Percentiles rank a stretch among this genome's conserved stretches.
These are phyloP conservation scores for Penicillium sp. DNA, from an alignment of 2,329 filamentous ascomycete genomes.

Conservation along the genomic window DNA sequence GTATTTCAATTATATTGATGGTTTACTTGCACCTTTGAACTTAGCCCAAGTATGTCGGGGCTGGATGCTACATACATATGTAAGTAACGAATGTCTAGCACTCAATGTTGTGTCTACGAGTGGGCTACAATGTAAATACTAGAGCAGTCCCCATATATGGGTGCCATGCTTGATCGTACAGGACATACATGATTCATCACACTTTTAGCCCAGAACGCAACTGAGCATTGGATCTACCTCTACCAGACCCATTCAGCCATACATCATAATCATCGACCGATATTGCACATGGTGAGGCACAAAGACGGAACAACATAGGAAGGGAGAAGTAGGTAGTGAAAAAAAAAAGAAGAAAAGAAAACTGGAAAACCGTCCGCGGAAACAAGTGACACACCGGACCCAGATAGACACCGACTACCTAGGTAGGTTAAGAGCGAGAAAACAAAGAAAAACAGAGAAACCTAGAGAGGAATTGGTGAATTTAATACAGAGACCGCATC, in stretches of 20 bases:
- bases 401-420: slow-evolving; percentile 19
- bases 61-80: not conserved
- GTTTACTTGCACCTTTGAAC: not conserved
- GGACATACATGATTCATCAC: slow-evolving; percentile 25
- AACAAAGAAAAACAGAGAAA: slow-evolving; percentile 16
- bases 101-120: not conserved
- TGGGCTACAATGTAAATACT: not conserved
- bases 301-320: slow-evolving; percentile 18
- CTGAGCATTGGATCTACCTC: slow-evolving; percentile 20
- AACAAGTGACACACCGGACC: slow-evolving; percentile 18
- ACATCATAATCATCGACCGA: slow-evolving; percentile 16
- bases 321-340: slow-evolving; percentile 17
- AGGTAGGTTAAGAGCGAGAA: slow-evolving; percentile 13
- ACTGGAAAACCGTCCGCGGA: slow-evolving; percentile 18
- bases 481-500: slow-evolving; percentile 33
- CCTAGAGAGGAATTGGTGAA: slow-evolving; percentile 29
- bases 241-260: slow-evolving; percentile 18
- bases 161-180: slow-evolving; percentile 16
- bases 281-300: slow-evolving; percentile 18
- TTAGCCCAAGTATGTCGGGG: not conserved
- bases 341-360: slow-evolving; percentile 13
- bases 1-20: slow-evolving; percentile 1
- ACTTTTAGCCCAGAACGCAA: slow-evolving; percentile 21
- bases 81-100: not conserved
- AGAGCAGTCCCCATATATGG: not conserved